Conservation (phyloP, 352 stramenopile species). For the Phytopythium ostracodes region DNA sequence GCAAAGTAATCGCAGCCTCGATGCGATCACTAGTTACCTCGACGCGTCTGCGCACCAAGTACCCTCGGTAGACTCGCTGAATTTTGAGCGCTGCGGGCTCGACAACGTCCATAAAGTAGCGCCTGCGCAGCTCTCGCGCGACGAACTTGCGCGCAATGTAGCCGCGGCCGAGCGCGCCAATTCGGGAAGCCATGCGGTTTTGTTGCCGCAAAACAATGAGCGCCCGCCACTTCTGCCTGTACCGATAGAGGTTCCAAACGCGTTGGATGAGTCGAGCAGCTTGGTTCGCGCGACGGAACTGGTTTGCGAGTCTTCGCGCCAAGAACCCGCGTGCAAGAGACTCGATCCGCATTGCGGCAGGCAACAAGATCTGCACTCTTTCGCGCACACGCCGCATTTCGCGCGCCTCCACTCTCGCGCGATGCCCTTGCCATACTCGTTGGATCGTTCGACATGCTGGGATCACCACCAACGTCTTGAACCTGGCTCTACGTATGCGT, state of each 20-base stretch:
- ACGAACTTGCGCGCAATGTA: conserved; percentile 60
- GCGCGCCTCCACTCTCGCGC: conserved; percentile 24
- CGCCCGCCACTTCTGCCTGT: conserved; percentile 44
- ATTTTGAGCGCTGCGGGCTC: conserved; percentile 44
- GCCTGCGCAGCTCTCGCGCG: conserved; percentile 37
- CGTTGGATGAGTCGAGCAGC: conserved; percentile 45
- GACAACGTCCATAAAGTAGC: conserved; percentile 37
- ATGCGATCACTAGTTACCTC: conserved; percentile 51
- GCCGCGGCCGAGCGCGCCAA: conserved; percentile 55
- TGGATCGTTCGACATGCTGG: conserved; percentile 45
- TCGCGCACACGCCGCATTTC: conserved; percentile 25
- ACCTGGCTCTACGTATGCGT: conserved; percentile 35
- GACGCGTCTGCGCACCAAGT: conserved; percentile 44
- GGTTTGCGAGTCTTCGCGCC: conserved; percentile 29
- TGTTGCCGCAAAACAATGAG: conserved; percentile 38
- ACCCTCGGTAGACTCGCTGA: conserved; percentile 69
- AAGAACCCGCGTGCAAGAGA: conserved; percentile 51
- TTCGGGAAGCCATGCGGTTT: conserved; percentile 57
- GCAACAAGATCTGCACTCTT: conserved; percentile 34
- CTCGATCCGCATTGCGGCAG: conserved; percentile 49
- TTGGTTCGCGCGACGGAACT: conserved; percentile 21
- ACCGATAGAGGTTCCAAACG: conserved; percentile 42
- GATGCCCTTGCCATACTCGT: conserved; percentile 46
- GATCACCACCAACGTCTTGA: conserved; percentile 39
- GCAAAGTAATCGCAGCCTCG: conserved; percentile 67